These are phyloP conservation scores for Colletotrichum echinochloae DNA, from an alignment of 2,329 filamentous ascomycete species.

Conservation along the genomic window DNA sequence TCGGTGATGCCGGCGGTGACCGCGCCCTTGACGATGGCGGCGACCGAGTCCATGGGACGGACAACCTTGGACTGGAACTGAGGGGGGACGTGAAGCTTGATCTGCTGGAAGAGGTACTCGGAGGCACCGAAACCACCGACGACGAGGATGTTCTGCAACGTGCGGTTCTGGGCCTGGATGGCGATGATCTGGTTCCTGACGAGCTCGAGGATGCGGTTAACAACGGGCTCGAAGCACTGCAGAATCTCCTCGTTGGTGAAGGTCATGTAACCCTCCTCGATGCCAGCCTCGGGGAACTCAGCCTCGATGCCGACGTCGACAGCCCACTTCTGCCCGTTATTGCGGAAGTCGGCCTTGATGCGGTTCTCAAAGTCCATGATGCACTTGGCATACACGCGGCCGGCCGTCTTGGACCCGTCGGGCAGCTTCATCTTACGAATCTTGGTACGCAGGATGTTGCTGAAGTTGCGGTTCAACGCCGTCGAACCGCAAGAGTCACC, in stretches of 20 bases:
- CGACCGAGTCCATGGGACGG: constrained; percentile 97
- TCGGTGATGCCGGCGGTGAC: constrained; percentile 98
- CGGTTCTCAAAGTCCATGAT: constrained; percentile 99
- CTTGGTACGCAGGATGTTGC: constrained; percentile 96
- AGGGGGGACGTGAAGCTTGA: constrained; percentile 97
- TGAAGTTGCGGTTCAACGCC: constrained; percentile 96
- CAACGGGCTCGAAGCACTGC: constrained; percentile 98
- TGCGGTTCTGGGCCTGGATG: constrained; percentile 95
- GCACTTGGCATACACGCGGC: constrained; percentile 97
- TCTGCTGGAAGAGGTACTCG: constrained; percentile 99
- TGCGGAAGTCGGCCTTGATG: constrained; percentile 99
- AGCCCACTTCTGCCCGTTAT: constrained; percentile 99
- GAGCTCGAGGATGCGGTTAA: constrained; percentile 95
- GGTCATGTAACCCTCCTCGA: constrained; percentile 99
- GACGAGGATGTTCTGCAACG: constrained; percentile 94
- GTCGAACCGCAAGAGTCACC: constrained; percentile 99
- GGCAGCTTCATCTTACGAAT: constrained; percentile 99
- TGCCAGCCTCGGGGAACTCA: constrained; percentile 96
- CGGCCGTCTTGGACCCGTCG: constrained; percentile 96
- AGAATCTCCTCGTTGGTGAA: constrained; percentile 99
- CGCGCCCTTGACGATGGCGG: constrained; percentile 97
- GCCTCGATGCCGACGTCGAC: constrained; percentile 99
- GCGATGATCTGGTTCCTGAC: constrained; percentile 99
- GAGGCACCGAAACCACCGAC: constrained; percentile 98
- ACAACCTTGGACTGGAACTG: constrained; percentile 99